These are phyloP conservation scores for Sphaerulina vaccinii DNA, from an alignment of 2,329 filamentous ascomycete genomes.

Conservation along the genomic window DNA sequence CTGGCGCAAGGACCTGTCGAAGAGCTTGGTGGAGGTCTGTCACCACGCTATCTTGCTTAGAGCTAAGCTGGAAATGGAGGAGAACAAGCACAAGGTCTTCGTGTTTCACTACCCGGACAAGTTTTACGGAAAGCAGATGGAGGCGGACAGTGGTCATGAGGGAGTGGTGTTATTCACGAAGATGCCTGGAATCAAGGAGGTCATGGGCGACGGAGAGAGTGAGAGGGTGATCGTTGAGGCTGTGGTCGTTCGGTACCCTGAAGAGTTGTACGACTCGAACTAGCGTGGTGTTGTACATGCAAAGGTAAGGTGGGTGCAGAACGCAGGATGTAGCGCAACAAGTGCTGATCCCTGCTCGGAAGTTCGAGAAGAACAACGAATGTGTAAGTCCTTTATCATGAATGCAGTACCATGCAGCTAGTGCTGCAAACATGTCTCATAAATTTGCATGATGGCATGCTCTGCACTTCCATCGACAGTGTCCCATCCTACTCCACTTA, in stretches of 20 bases:
- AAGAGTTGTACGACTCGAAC: neutral
- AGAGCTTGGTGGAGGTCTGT: neutral
- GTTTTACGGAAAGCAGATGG: neutral
- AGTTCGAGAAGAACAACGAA: neutral
- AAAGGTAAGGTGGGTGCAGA: neutral
- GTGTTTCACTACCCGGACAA: neutral
- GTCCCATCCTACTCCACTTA: neutral
- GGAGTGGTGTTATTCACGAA: neutral
- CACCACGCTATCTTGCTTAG: neutral
- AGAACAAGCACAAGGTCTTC: neutral
- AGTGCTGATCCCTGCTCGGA: neutral
- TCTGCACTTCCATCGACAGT: too few species aligned
- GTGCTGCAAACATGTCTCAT: conserved; percentile 5
- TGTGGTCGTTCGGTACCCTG: neutral
- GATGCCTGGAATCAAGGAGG: neutral
- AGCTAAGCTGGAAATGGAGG: neutral
- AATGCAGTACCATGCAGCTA: neutral
- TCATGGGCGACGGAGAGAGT: neutral
- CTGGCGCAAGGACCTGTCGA: neutral
- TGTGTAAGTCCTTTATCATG: neutral
- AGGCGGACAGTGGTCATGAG: neutral
- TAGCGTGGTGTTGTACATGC: neutral
- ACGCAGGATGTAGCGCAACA: neutral
- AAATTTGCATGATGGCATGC: too few species aligned
- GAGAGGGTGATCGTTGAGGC: neutral